These are phyloP conservation scores for Pyrus betulifolia DNA, from an alignment of 306 rosid genomes.

Conservation along the genomic window DNA sequence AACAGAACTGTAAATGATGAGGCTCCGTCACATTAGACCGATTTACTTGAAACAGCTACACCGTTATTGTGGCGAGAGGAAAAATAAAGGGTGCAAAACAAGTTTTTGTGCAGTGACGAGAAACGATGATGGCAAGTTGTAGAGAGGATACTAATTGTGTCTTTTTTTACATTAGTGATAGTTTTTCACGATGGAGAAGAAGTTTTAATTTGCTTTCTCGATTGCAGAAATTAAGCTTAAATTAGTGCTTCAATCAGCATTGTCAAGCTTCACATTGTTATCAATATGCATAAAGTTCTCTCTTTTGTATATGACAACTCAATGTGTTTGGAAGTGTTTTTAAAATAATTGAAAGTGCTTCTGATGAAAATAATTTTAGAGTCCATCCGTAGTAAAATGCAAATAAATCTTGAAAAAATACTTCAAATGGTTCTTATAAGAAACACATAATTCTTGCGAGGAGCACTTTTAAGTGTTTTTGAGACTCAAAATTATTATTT, in stretches of 20 bases:
- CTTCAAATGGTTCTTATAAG: no score
- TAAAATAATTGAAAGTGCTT: no score
- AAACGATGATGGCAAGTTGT: background rate
- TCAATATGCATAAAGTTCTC: background rate
- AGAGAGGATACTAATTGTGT: background rate
- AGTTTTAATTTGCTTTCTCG: background rate
- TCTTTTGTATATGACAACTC: background rate
- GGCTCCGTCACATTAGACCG: background rate
- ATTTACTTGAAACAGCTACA: background rate
- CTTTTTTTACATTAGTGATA: background rate
- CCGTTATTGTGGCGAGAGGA: background rate
- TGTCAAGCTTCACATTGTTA: background rate
- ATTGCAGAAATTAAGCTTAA: background rate
- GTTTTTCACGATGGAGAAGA: background rate
- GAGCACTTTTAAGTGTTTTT: no score
- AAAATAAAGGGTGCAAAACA: background rate
- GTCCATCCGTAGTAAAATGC: rapidly evolving
- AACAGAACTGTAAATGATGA: constrained; percentile 31
- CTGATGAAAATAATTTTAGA: no score
- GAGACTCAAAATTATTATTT: no score
- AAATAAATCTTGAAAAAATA: no score
- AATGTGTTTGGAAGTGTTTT: background rate
- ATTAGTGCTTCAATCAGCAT: background rate
- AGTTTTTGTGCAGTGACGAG: background rate
- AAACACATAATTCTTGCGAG: no score